These are phyloP conservation scores for Ramaria rubella DNA, from an alignment of 768 basidiomycete genomes.

Conservation along the genomic window DNA sequence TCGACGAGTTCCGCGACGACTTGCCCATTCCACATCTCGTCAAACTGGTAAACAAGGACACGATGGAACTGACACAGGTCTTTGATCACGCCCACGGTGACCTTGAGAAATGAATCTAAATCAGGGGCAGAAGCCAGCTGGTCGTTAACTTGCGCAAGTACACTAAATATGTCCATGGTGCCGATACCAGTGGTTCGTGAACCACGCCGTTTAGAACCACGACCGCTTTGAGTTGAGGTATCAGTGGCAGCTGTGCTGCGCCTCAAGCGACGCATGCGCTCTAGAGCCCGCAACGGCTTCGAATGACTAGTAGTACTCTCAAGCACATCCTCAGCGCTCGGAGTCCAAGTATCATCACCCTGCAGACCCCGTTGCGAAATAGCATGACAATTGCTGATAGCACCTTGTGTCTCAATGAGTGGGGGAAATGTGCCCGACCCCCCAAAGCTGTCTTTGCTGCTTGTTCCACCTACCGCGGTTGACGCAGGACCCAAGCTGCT, in stretches of 20 bases:
- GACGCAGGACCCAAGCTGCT: not conserved
- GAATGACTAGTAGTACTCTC: conserved; percentile 64
- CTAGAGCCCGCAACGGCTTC: conserved; percentile 63
- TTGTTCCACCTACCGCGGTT: not conserved
- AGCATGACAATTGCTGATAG: not conserved
- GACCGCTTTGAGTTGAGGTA: not conserved
- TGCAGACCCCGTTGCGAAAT: conserved; percentile 12
- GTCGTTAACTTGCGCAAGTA: conserved; percentile 53
- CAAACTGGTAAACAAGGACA: conserved; percentile 77
- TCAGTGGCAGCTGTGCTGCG: conserved; percentile 14
- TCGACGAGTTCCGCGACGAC: conserved; percentile 77
- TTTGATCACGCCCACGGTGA: conserved; percentile 66
- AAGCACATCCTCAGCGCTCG: conserved; percentile 52
- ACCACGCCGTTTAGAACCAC: conserved; percentile 14
- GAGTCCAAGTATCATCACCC: conserved; percentile 35
- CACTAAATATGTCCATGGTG: conserved; percentile 76
- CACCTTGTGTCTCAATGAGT: not conserved
- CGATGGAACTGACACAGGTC: conserved; percentile 80
- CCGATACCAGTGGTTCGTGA: conserved; percentile 32
- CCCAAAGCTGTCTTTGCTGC: not conserved
- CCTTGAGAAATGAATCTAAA: conserved; percentile 61
- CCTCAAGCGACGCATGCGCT: conserved; percentile 52
- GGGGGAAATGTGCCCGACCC: not conserved
- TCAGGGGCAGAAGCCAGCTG: conserved; percentile 63
- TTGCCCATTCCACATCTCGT: conserved; percentile 73